phyloP scores from a whole-genome alignment of 208 protist species.

The Leishmania lainsoni region DNA sequence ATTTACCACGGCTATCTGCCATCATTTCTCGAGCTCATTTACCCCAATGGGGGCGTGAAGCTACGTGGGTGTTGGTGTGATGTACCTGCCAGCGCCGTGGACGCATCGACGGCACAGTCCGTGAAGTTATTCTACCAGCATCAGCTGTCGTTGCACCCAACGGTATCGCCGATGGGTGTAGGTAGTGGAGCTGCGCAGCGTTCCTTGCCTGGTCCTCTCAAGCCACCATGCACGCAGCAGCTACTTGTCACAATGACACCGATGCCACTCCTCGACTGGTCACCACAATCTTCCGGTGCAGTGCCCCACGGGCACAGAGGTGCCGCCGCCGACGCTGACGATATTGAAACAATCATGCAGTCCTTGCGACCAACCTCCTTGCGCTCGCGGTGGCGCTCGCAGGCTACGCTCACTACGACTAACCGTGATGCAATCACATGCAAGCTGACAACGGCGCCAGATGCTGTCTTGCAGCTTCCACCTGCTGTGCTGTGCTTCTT shows the following conservation, averaged over 20 bases:
- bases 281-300: background rate
- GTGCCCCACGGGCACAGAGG: background rate
- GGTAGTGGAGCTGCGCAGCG: background rate
- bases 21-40: constrained; percentile 38
- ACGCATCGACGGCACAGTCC: background rate
- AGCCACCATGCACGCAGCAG: background rate
- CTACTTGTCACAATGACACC: background rate
- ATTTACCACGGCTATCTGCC: constrained; percentile 57
- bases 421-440: background rate
- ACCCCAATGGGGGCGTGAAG: constrained; percentile 43
- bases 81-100: background rate
- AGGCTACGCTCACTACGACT: background rate
- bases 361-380: background rate
- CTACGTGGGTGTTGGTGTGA: constrained; percentile 47
- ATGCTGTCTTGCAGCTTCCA: background rate
- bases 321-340: background rate
- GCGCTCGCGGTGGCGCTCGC: background rate
- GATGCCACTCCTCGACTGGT: background rate
- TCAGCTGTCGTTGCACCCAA: background rate
- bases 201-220: background rate
- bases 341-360: background rate
- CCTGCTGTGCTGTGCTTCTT: background rate
- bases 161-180: background rate
- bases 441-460: background rate
- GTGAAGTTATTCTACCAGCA: background rate